Conservation (phyloP, 495 filamentous ascomycete species). For the Evansstolkia leycettana region DNA sequence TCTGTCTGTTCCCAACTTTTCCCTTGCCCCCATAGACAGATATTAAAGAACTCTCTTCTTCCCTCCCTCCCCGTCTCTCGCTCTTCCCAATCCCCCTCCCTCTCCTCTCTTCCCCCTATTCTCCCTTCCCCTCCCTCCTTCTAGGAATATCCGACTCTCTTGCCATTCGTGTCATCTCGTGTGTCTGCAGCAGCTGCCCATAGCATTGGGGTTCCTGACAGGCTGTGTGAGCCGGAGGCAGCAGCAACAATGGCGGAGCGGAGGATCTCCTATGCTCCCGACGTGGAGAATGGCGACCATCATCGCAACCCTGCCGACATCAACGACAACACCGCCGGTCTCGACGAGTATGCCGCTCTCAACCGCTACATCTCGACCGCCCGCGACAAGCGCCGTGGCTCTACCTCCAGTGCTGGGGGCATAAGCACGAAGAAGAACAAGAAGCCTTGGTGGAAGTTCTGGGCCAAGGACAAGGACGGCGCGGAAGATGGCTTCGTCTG, state of each 20-base stretch:
- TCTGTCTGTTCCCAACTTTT: too few species aligned
- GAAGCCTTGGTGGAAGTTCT: slow-evolving; percentile 47
- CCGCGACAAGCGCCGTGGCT: slow-evolving; percentile 44
- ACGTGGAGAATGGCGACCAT: slow-evolving; percentile 38
- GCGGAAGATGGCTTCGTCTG: slow-evolving; percentile 36
- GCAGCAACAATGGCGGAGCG: slow-evolving; percentile 39
- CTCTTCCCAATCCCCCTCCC: too few species aligned
- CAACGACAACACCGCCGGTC: slow-evolving; percentile 15
- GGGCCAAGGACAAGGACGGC: slow-evolving; percentile 27
- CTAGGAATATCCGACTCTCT: slow-evolving; percentile 37
- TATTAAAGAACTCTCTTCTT: slow-evolving; percentile 1
- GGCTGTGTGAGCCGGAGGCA: slow-evolving; percentile 36
- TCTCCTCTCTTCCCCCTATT: slow-evolving; percentile 11
- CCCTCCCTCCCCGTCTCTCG: too few species aligned
- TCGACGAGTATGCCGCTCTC: slow-evolving; percentile 43
- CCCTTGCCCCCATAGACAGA: neutral
- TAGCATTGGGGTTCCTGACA: slow-evolving; percentile 28
- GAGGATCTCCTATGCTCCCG: slow-evolving; percentile 42
- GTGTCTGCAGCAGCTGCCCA: slow-evolving; percentile 29
- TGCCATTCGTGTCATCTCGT: slow-evolving; percentile 28
- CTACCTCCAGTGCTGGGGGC: slow-evolving; percentile 38
- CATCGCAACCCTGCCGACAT: slow-evolving; percentile 21
- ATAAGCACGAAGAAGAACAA: slow-evolving; percentile 31
- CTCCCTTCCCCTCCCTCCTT: slow-evolving; percentile 10
- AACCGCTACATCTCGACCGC: slow-evolving; percentile 58